Conservation (phyloP, 2,329 filamentous ascomycete genomes). For the Pyricularia sp. region DNA sequence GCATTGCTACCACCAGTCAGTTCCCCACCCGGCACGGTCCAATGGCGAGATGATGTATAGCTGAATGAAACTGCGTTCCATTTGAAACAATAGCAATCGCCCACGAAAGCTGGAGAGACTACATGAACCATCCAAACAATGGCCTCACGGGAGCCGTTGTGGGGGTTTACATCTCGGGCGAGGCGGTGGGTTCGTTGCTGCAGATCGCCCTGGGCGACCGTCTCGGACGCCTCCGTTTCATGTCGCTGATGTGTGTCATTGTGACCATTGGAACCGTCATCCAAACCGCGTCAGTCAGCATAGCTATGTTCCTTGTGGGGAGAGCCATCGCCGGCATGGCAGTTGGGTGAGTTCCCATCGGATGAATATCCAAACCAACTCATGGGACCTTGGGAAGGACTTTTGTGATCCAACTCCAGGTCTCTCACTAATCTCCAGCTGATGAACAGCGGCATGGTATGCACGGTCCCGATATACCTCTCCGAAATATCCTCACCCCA, state of each 20-base stretch:
- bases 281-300: constrained; percentile 44
- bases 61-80: no score
- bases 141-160: constrained; percentile 48
- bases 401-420: no score
- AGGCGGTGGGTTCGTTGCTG: constrained; percentile 42
- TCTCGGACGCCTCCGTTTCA: constrained; percentile 42
- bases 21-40: no score
- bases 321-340: constrained; percentile 36
- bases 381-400: background rate
- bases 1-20: no score
- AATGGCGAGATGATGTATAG: no score
- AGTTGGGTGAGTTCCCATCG: constrained; percentile 20
- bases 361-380: constrained; percentile 13
- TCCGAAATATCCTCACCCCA: constrained; percentile 40
- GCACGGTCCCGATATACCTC: constrained; percentile 45
- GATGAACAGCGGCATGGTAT: constrained; percentile 30
- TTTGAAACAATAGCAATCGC: no score
- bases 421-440: no score
- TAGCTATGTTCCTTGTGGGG: constrained; percentile 43
- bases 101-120: constrained; percentile 43
- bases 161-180: constrained; percentile 47
- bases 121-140: constrained; percentile 45
- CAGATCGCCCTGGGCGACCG: constrained; percentile 45
- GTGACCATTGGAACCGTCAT: constrained; percentile 44
- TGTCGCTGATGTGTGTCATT: constrained; percentile 42